phyloP scores from a whole-genome alignment of 2,329 filamentous ascomycete genomes.

The Hypoxylon sp. region DNA sequence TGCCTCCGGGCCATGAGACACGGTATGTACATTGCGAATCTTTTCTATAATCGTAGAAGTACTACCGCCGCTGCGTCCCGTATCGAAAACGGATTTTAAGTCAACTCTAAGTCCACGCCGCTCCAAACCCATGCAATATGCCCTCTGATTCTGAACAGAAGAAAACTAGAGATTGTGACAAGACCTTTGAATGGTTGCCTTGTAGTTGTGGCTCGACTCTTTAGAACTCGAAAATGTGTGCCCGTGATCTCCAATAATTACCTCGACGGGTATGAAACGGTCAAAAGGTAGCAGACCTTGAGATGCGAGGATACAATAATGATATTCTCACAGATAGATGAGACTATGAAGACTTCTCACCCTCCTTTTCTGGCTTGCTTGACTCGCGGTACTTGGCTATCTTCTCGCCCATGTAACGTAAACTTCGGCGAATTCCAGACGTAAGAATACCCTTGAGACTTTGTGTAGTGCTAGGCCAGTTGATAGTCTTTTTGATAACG shows the following conservation, averaged over 20 bases:
- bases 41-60: constrained; percentile 8
- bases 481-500: constrained; percentile 88
- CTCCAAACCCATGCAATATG: constrained; percentile 30
- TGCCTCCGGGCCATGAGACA: constrained; percentile 9
- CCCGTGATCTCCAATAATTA: constrained; percentile 1
- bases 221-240: constrained; percentile 6
- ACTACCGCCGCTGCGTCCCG: constrained; percentile 4
- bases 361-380: constrained; percentile 49
- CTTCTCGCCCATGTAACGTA: constrained; percentile 88
- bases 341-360: constrained; percentile 52
- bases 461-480: constrained; percentile 92
- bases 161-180: constrained; percentile 19
- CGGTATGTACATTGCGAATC: constrained; percentile 2
- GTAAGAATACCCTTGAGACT: constrained; percentile 88
- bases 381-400: constrained; percentile 73
- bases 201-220: constrained; percentile 9
- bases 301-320: neutral
- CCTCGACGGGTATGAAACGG: neutral
- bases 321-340: neutral
- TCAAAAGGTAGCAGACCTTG: neutral
- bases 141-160: constrained; percentile 28
- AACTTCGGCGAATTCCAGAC: constrained; percentile 77
- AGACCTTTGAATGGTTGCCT: constrained; percentile 4
- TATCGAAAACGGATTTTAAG: constrained; percentile 10
- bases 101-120: constrained; percentile 21